Percentiles rank a stretch among this genome's conserved stretches.
These are phyloP conservation scores for Apostasia shenzhenica DNA, from an alignment of 106 monocot genomes.

Conservation along the genomic window DNA sequence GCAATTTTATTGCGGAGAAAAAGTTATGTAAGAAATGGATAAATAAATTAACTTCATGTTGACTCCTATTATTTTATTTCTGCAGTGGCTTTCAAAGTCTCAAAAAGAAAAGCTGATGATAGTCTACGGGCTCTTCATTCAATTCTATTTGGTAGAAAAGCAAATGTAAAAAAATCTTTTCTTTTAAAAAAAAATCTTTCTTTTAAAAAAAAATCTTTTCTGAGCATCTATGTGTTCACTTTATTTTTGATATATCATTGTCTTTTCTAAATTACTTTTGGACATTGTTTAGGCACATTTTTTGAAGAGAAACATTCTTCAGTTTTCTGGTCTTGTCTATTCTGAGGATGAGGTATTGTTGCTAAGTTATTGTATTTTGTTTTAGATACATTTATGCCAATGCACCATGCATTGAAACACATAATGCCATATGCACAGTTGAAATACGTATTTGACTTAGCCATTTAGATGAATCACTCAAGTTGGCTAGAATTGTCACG, in stretches of 20 bases:
- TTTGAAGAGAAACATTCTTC: slow-evolving; percentile 68
- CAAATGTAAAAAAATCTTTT: slow-evolving; percentile 44
- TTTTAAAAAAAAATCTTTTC: neutral
- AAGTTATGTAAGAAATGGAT: no score
- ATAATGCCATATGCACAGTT: no score
- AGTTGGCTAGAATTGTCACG: no score
- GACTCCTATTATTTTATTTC: neutral
- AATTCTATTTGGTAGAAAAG: slow-evolving; percentile 72
- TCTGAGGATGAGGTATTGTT: slow-evolving; percentile 47
- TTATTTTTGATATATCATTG: neutral
- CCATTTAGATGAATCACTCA: no score
- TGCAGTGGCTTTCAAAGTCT: slow-evolving; percentile 80
- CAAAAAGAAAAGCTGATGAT: slow-evolving; percentile 84
- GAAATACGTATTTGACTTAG: no score
- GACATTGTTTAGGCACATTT: slow-evolving; percentile 29
- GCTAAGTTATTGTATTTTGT: no score
- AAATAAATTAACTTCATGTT: no score
- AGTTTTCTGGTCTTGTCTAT: slow-evolving; percentile 94
- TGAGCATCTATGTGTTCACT: neutral
- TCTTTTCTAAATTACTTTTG: slow-evolving; percentile 8
- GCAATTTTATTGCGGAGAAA: no score
- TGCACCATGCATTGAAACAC: no score
- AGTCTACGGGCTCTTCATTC: slow-evolving; percentile 70
- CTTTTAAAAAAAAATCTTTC: neutral
- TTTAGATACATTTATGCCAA: no score